These are phyloP conservation scores for Aspergillus proliferans DNA, from an alignment of 2,329 filamentous ascomycete genomes.

Conservation along the genomic window DNA sequence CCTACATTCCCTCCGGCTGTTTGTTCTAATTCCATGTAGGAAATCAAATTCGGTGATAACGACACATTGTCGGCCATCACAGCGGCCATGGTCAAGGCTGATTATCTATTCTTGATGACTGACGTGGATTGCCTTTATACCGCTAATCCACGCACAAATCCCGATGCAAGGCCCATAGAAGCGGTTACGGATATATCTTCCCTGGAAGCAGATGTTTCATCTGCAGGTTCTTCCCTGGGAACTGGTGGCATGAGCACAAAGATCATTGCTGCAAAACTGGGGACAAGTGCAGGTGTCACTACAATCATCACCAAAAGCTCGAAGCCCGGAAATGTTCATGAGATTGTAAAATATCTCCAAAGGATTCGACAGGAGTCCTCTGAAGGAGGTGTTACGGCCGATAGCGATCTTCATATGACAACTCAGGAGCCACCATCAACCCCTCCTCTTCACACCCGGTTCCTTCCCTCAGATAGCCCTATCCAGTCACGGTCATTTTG, in stretches of 20 bases:
- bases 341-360: slow-evolving; percentile 78
- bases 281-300: slow-evolving; percentile 89
- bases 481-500: slow-evolving; percentile 95
- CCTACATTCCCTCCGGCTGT: neutral
- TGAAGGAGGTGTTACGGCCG: slow-evolving; percentile 14
- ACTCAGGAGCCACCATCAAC: slow-evolving; percentile 40
- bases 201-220: slow-evolving; percentile 83
- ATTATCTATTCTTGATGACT: slow-evolving; percentile 97
- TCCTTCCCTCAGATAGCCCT: slow-evolving; percentile 75
- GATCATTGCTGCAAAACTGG: slow-evolving; percentile 85
- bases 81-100: slow-evolving; percentile 92
- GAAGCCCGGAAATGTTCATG: slow-evolving; percentile 84
- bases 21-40: slow-evolving; percentile 32
- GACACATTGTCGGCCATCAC: slow-evolving; percentile 96
- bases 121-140: slow-evolving; percentile 97
- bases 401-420: slow-evolving; percentile 4
- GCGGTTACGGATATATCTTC: slow-evolving; percentile 83
- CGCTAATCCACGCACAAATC: slow-evolving; percentile 80
- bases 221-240: slow-evolving; percentile 78
- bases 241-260: slow-evolving; percentile 98
- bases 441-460: slow-evolving; percentile 79
- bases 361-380: slow-evolving; percentile 42
- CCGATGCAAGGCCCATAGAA: slow-evolving; percentile 82
- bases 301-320: slow-evolving; percentile 92
- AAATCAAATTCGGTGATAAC: slow-evolving; percentile 99